Evolutionary conservation across 306 rosid species (phyloP).

Genomic region (Acacia crassicarpa): DNA sequence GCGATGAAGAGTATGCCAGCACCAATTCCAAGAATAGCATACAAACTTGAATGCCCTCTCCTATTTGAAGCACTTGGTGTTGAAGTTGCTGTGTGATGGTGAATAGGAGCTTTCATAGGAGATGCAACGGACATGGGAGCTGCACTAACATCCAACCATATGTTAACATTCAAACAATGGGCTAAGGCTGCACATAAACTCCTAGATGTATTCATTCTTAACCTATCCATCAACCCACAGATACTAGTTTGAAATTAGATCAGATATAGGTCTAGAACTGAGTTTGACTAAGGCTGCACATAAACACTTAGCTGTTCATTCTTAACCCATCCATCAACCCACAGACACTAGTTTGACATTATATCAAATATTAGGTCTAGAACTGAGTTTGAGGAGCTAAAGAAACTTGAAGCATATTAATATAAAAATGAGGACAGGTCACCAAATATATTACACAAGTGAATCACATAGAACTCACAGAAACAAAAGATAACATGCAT

Average conservation of each 20-base stretch:
- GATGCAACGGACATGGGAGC: constrained; percentile 67
- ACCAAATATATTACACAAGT: background rate
- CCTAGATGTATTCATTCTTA: constrained; percentile 10
- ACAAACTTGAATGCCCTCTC: constrained; percentile 63
- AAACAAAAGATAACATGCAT: background rate
- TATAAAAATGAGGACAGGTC: background rate
- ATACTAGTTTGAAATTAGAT: background rate
- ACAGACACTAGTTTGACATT: background rate
- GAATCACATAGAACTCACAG: background rate
- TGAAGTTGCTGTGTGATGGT: constrained; percentile 46
- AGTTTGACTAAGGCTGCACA: background rate
- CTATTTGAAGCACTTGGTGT: constrained; percentile 46
- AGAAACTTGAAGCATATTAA: background rate
- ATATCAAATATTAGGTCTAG: background rate
- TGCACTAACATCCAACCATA: constrained; percentile 35
- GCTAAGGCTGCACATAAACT: background rate
- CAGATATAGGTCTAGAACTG: background rate
- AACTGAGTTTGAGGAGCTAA: background rate
- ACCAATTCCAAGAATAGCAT: constrained; percentile 67
- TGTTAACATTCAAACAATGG: constrained; percentile 26
- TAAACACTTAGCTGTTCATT: constrained; percentile 9
- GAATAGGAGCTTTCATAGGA: constrained; percentile 52
- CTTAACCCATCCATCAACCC: constrained; percentile 8
- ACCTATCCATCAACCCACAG: constrained; percentile 10
- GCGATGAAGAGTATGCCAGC: constrained; percentile 69